phyloP scores from a whole-genome alignment of 73 alveolate genomes.

The Paramecium caudatum region DNA sequence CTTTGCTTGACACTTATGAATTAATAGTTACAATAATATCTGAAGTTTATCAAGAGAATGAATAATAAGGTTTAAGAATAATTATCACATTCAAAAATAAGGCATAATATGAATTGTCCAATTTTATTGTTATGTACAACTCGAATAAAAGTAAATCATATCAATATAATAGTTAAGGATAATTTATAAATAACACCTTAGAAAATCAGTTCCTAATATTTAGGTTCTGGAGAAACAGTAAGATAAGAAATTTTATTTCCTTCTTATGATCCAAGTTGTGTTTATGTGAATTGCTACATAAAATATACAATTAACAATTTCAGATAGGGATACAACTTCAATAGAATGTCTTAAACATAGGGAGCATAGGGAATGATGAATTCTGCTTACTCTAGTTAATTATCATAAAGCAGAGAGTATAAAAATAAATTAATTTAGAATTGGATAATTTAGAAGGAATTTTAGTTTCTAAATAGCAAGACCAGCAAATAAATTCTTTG shows the following conservation, averaged over 20 bases:
- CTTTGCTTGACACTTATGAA: conserved; percentile 11
- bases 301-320: not conserved
- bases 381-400: not conserved
- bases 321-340: not conserved
- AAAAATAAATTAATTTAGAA: not conserved
- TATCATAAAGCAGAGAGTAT: not conserved
- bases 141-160: not conserved
- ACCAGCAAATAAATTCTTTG: conserved; percentile 33
- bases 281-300: conserved; percentile 13
- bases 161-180: not conserved
- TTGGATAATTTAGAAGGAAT: not conserved
- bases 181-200: not conserved
- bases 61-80: not conserved
- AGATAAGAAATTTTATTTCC: not conserved
- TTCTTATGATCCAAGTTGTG: not conserved
- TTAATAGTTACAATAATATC: not conserved
- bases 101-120: not conserved
- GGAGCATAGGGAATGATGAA: not conserved
- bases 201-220: not conserved
- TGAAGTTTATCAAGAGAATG: not conserved
- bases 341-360: not conserved
- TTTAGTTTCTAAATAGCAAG: not conserved
- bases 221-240: conserved; percentile 7
- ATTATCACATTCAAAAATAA: not conserved
- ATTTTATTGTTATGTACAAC: not conserved